These are phyloP conservation scores for Brassica balearica DNA, from an alignment of 441 rosid genomes.

Conservation along the genomic window DNA sequence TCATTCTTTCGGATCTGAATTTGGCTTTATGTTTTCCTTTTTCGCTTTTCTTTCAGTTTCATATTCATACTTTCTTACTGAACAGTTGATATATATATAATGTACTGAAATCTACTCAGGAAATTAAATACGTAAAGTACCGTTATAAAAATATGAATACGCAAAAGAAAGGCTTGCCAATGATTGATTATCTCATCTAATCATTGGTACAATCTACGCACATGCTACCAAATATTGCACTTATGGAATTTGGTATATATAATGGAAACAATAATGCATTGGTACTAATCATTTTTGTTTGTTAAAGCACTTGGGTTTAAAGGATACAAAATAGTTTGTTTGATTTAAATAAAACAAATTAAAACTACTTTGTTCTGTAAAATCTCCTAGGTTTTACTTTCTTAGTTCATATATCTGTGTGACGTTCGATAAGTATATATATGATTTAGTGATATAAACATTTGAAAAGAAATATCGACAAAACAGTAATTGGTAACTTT, in stretches of 20 bases:
- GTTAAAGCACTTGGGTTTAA: background rate
- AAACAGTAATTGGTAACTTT: background rate
- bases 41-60: background rate
- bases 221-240: constrained; percentile 14
- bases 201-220: constrained; percentile 10
- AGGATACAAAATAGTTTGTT: background rate
- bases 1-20: background rate
- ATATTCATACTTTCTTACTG: too few species aligned
- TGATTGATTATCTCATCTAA: constrained; percentile 3
- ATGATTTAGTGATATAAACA: background rate
- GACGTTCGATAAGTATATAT: background rate
- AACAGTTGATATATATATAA: too few species aligned
- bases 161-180: too few species aligned
- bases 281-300: background rate
- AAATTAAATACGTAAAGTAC: too few species aligned
- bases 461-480: background rate
- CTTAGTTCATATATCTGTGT: background rate
- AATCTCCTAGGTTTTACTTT: background rate
- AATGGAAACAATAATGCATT: background rate
- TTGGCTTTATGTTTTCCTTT: background rate
- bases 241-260: background rate
- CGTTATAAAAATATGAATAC: too few species aligned
- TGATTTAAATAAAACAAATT: background rate
- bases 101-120: too few species aligned
- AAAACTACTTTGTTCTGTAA: background rate